Conservation (phyloP, 2,329 filamentous ascomycete species). For the Exophiala alcalophila region DNA sequence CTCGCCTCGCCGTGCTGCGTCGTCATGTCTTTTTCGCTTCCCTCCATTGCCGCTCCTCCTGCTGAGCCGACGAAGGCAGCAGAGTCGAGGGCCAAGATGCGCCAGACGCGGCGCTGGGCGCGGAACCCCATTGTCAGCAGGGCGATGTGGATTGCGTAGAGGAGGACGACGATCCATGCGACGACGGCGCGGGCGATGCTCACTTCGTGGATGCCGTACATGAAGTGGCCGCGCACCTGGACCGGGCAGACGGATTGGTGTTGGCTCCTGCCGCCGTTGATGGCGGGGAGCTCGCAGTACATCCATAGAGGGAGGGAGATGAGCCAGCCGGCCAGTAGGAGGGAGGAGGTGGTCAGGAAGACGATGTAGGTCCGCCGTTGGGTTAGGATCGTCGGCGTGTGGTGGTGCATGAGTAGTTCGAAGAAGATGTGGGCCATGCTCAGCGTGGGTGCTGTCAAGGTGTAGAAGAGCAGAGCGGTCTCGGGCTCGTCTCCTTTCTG, state of each 20-base stretch:
- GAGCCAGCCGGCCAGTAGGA: constrained; percentile 23
- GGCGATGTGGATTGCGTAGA: constrained; percentile 16
- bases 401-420: constrained; percentile 26
- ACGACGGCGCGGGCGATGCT: constrained; percentile 25
- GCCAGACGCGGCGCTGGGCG: constrained; percentile 19
- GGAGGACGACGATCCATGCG: constrained; percentile 15
- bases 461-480: constrained; percentile 27
- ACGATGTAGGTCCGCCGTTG: constrained; percentile 31
- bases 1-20: constrained; percentile 9
- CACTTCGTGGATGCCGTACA: constrained; percentile 30
- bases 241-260: constrained; percentile 47
- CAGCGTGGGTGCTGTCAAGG: constrained; percentile 18
- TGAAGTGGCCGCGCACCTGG: constrained; percentile 45
- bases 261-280: no score
- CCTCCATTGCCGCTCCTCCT: no score
- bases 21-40: neutral
- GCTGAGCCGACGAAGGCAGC: no score
- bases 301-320: constrained; percentile 26
- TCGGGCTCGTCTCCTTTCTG: constrained; percentile 6
- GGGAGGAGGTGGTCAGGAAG: constrained; percentile 17
- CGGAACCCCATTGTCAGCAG: constrained; percentile 7
- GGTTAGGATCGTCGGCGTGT: constrained; percentile 10
- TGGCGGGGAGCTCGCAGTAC: constrained; percentile 28
- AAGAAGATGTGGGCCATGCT: constrained; percentile 19
- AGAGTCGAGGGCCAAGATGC: constrained; percentile 10